These are phyloP conservation scores for Diaporthe aspalathi DNA, from an alignment of 2,329 filamentous ascomycete genomes.

Conservation along the genomic window DNA sequence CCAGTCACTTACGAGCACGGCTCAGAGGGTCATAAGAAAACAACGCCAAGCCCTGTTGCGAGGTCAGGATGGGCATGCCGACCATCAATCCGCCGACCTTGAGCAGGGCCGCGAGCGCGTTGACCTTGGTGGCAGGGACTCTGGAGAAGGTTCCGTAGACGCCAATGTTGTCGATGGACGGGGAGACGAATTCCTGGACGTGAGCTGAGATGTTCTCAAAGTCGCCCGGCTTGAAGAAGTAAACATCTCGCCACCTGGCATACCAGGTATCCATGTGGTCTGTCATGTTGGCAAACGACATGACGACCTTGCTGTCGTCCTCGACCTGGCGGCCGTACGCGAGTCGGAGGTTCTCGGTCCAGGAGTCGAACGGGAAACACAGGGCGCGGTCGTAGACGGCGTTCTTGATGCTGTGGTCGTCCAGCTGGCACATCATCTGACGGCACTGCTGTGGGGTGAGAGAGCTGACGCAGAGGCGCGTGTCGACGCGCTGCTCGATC, in stretches of 20 bases:
- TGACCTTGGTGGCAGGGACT: conserved; percentile 11
- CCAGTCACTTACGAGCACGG: conserved; percentile 10
- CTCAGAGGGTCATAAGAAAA: conserved; percentile 20
- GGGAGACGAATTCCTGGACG: neutral
- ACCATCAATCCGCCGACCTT: neutral
- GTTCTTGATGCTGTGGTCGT: conserved; percentile 11
- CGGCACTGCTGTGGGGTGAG: neutral
- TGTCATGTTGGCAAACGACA: neutral
- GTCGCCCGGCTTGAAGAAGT: neutral
- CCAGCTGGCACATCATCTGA: neutral
- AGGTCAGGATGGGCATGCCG: neutral
- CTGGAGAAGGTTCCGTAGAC: neutral
- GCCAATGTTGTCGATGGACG: conserved; percentile 18
- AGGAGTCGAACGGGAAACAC: neutral
- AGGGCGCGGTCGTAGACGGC: conserved; percentile 11
- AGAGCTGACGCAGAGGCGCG: neutral
- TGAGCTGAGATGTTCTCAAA: neutral
- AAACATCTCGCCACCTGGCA: neutral
- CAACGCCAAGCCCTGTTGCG: neutral
- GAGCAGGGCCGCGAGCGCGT: neutral
- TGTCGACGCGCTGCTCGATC: conserved; percentile 4
- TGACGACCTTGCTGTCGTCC: neutral
- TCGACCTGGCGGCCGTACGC: neutral
- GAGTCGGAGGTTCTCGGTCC: neutral
- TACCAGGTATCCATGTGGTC: neutral